Percentiles rank a stretch among this genome's conserved stretches.
These are phyloP conservation scores for Ceriops decandra DNA, from an alignment of 345 rosid species.

Conservation along the genomic window DNA sequence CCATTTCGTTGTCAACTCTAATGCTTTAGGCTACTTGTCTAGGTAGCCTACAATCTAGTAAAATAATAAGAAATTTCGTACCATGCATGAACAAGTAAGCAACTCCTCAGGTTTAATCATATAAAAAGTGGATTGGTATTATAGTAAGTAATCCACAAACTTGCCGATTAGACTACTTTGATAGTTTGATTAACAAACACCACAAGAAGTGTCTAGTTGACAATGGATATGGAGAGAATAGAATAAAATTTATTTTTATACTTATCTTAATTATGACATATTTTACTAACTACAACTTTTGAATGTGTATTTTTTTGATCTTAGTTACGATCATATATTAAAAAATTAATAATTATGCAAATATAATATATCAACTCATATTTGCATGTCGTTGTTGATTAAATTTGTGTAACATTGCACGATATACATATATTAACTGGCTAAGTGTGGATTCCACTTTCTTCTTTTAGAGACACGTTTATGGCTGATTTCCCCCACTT, in stretches of 20 bases:
- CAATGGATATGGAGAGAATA: background rate
- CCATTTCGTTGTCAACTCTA: constrained; percentile 16
- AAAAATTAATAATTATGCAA: too few species aligned
- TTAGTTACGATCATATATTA: background rate
- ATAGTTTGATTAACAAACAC: background rate
- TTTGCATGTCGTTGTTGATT: too few species aligned
- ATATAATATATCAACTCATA: too few species aligned
- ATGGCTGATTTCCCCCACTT: too few species aligned
- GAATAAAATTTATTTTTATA: background rate
- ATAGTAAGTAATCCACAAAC: background rate
- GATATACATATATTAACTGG: too few species aligned
- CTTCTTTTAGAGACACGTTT: too few species aligned
- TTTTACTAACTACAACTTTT: background rate
- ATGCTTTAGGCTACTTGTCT: constrained; percentile 24
- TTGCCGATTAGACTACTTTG: constrained; percentile 10
- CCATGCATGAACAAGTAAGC: constrained; percentile 18
- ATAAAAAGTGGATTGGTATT: background rate
- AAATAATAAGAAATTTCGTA: constrained; percentile 29
- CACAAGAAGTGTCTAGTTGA: background rate
- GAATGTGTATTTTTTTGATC: background rate
- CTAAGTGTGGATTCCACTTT: too few species aligned
- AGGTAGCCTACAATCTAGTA: constrained; percentile 28
- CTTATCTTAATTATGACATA: background rate
- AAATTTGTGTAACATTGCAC: too few species aligned
- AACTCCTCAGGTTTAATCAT: constrained; percentile 3